phyloP scores from a whole-genome alignment of 148 eudicot species.

The Diospyros lotus region DNA sequence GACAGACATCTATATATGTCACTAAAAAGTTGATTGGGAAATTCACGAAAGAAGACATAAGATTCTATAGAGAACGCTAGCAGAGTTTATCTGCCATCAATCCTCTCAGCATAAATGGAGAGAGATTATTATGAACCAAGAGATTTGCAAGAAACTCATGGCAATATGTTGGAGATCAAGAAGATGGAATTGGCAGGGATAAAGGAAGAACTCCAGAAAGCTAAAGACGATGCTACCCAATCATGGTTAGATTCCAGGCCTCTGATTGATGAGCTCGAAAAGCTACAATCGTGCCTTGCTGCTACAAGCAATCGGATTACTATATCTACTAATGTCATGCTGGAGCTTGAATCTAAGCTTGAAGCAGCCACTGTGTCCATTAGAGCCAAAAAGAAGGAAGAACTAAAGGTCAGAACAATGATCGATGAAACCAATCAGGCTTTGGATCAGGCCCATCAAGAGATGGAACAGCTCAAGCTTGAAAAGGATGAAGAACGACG shows the following conservation, averaged over 20 bases:
- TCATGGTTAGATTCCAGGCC: conserved; percentile 30
- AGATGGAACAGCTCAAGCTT: conserved; percentile 23
- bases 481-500: conserved; percentile 18
- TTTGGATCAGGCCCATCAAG: conserved; percentile 19
- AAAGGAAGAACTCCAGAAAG: conserved; percentile 24
- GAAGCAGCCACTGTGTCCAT: conserved; percentile 13
- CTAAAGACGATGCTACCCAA: conserved; percentile 18
- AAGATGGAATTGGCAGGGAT: conserved; percentile 5
- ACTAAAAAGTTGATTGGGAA: too few relatives aligned
- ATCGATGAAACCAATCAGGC: conserved; percentile 16
- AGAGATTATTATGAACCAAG: background rate
- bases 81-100: too few relatives aligned
- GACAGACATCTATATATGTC: too few relatives aligned
- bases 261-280: conserved; percentile 31
- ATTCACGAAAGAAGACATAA: too few relatives aligned
- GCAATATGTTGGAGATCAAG: conserved; percentile 5
- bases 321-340: conserved; percentile 3
- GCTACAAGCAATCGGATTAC: conserved; percentile 7
- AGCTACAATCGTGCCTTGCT: conserved; percentile 19
- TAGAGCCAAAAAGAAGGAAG: conserved; percentile 22
- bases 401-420: conserved; percentile 15
- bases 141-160: background rate
- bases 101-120: background rate
- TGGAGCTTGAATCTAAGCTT: conserved; percentile 26
- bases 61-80: too few relatives aligned